Conservation (phyloP, 495 filamentous ascomycete genomes). For the Staphylotrichum tortipilum region DNA sequence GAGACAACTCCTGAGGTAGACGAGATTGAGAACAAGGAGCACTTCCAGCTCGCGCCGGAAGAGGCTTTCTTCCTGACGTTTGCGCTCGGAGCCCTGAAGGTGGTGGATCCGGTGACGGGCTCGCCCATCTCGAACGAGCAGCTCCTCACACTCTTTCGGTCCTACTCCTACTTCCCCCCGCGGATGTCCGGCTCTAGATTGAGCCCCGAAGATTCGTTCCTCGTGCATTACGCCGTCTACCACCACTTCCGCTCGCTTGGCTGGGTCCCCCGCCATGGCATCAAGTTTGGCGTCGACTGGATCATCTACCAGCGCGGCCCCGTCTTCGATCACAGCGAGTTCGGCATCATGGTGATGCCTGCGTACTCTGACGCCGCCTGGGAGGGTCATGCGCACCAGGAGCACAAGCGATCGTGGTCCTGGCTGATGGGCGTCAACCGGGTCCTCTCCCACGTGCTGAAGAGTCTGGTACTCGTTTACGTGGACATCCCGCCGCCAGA, state of each 20-base stretch:
- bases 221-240: conserved; percentile 79
- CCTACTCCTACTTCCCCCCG: conserved; percentile 61
- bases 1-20: background rate
- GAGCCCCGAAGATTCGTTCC: conserved; percentile 68
- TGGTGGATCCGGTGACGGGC: conserved; percentile 50
- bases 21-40: conserved; percentile 67
- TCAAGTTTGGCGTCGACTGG: conserved; percentile 93
- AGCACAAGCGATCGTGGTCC: conserved; percentile 60
- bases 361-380: conserved; percentile 72
- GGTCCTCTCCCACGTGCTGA: conserved; percentile 80
- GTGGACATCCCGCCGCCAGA: conserved; percentile 79
- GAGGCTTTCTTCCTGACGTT: conserved; percentile 91
- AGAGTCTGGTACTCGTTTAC: conserved; percentile 78
- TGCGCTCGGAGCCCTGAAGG: conserved; percentile 63
- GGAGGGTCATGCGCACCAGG: conserved; percentile 42
- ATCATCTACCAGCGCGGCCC: conserved; percentile 92
- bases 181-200: conserved; percentile 30
- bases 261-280: conserved; percentile 88
- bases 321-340: conserved; percentile 89
- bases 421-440: conserved; percentile 90
- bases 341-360: conserved; percentile 75
- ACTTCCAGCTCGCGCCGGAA: conserved; percentile 80
- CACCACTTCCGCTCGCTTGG: conserved; percentile 95
- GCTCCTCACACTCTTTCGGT: conserved; percentile 58
- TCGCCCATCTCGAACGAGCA: conserved; percentile 39